These are phyloP conservation scores for Spinacia oleracea DNA, from an alignment of 179 eudicot species.

Conservation along the genomic window DNA sequence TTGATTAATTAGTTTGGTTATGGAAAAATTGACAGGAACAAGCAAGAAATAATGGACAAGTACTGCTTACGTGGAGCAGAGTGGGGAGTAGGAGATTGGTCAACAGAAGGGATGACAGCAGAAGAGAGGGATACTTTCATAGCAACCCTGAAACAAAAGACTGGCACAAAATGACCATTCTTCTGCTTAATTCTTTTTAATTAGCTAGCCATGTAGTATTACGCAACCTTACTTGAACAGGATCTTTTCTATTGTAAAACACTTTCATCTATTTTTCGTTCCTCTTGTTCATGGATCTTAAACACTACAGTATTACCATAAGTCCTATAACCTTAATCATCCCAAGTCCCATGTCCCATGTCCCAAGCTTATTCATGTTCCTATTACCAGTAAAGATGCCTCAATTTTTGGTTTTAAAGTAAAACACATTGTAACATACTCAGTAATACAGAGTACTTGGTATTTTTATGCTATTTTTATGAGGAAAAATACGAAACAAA, in stretches of 20 bases:
- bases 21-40: conserved; percentile 52
- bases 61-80: conserved; percentile 95
- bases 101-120: conserved; percentile 76
- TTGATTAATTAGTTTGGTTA: background rate
- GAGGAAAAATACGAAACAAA: no score
- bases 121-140: conserved; percentile 77
- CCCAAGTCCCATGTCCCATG: conserved; percentile 7
- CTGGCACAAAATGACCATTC: conserved; percentile 15
- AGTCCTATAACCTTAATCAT: conserved; percentile 4
- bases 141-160: conserved; percentile 73
- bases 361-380: background rate
- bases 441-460: no score
- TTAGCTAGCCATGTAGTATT: background rate
- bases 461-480: no score
- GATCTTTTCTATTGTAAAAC: no score
- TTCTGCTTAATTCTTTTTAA: background rate
- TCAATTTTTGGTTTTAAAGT: background rate
- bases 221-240: no score
- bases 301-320: background rate
- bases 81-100: conserved; percentile 99
- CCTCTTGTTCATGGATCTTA: no score
- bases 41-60: conserved; percentile 72
- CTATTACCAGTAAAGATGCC: conserved; percentile 4
- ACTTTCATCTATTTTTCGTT: no score
- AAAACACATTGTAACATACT: no score